Base-by-base conservation (phyloP, 164 flowering plant species). In the Tetrastigma voinierianum region DNA sequence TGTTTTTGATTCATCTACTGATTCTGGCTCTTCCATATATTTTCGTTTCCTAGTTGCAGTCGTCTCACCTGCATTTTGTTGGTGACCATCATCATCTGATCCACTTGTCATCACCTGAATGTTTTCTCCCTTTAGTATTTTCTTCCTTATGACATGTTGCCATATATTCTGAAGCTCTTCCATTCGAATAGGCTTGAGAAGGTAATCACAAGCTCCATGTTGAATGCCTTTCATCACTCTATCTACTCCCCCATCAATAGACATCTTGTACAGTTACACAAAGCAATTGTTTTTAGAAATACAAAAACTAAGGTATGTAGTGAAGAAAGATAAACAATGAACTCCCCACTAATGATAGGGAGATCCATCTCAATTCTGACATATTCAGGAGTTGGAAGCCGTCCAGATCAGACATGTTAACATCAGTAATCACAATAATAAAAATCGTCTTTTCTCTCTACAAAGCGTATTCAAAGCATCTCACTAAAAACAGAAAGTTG, bases 121-220 rank as follows among this genome's bases (percentile, higher is more conserved):
- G 40, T 25, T 25, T 25, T 25, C 6, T 25, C 40, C 40, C 40
- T 25, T 6, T 3, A 3, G 40, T 25, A 25, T 25, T 25, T 25
- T 25, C 40, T 25, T 25, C 6, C 40, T 25, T 6, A n/a, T 3
- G 40, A 25, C 40, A 25, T 25, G 40, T 6, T 25, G 40, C 80
- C 80, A 79, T 53, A 79, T 76, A 66, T 75, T 73, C 68, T 69
- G 65, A 9, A 79, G 54, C 21, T 65, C 82, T 54, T 74, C 62
- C 19, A 74, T 58, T 21, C 78, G 47, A 11, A 80, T 62, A 9
- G 83, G 83, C 40, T 80, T 80, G 4, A 77, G 15, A 32, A 80
- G 64, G 46, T 74, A 80, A 32, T 72, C 83, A 3, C 68, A 62
- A 44, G 83, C 83, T 16, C 83, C 83, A 20, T 74, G 76, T 8